Percentiles rank a stretch among this genome's conserved stretches.
These are phyloP conservation scores for Solioccasus polychromus DNA, from an alignment of 768 basidiomycete genomes.

Conservation along the genomic window DNA sequence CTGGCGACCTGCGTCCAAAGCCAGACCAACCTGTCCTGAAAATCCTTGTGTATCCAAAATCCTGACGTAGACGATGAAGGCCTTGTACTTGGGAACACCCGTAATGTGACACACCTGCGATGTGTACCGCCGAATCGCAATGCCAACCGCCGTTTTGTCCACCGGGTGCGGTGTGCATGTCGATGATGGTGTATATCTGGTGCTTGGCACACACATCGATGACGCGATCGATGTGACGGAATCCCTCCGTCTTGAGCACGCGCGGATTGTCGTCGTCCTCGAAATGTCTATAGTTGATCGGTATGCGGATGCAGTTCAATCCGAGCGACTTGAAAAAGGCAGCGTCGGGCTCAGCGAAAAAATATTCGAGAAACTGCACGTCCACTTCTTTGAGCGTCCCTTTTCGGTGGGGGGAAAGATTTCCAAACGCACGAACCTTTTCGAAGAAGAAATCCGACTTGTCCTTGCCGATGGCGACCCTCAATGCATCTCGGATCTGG, in stretches of 20 bases:
- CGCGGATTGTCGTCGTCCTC: slow-evolving; percentile 76
- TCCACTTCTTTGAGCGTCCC: no score
- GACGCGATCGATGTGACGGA: slow-evolving; percentile 75
- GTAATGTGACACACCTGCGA: slow-evolving; percentile 32
- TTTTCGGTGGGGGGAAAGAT: no score
- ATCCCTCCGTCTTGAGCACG: slow-evolving; percentile 66
- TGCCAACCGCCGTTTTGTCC: slow-evolving; percentile 78
- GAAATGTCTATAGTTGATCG: slow-evolving; percentile 70
- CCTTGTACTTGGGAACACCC: no score
- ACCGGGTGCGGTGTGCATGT: slow-evolving; percentile 70
- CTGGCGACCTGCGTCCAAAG: slow-evolving; percentile 41
- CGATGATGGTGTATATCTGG: slow-evolving; percentile 73
- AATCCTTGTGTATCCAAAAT: slow-evolving; percentile 44
- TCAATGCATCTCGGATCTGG: slow-evolving; percentile 65
- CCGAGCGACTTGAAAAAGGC: slow-evolving; percentile 71
- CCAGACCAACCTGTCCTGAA: slow-evolving; percentile 39
- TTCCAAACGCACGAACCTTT: slow-evolving; percentile 45
- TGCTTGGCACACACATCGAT: slow-evolving; percentile 68
- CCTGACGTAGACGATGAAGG: neutral
- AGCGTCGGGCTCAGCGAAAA: slow-evolving; percentile 72
- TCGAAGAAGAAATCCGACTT: slow-evolving; percentile 80
- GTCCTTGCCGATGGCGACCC: slow-evolving; percentile 55
- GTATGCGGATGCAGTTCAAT: slow-evolving; percentile 69
- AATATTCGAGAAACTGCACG: slow-evolving; percentile 72
- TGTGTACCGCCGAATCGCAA: slow-evolving; percentile 61